A percentile compares a stretch with the other conserved stretches of the same genome.
Conservation (phyloP, 306 rosid species). For the Pterocarpus santalinus region DNA sequence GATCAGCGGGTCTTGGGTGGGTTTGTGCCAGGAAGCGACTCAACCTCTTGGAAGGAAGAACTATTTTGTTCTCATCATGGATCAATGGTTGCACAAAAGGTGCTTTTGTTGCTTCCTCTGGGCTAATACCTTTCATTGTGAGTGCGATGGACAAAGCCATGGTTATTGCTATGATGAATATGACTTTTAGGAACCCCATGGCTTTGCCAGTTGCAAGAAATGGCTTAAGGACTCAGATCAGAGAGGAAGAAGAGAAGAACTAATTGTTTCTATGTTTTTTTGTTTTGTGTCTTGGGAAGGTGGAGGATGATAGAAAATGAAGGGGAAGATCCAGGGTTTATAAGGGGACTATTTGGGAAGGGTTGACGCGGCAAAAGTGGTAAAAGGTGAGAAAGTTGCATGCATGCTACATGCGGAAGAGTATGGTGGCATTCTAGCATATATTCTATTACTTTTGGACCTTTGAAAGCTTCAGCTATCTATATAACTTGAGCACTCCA, state of each 20-base stretch:
- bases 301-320: conserved; percentile 46
- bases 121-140: conserved; percentile 50
- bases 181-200: conserved; percentile 70
- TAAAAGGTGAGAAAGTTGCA: conserved; percentile 44
- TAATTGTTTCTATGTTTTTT: conserved; percentile 8
- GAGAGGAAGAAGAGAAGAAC: background rate
- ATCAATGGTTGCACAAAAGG: background rate
- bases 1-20: conserved; percentile 65
- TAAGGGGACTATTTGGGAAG: conserved; percentile 49
- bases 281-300: conserved; percentile 38
- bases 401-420: conserved; percentile 59
- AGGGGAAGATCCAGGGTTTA: conserved; percentile 59
- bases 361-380: conserved; percentile 83
- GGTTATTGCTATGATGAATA: conserved; percentile 69
- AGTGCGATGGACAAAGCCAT: conserved; percentile 82
- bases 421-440: conserved; percentile 52
- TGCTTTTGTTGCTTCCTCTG: conserved; percentile 37
- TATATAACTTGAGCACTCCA: conserved; percentile 45
- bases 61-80: conserved; percentile 4
- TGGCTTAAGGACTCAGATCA: conserved; percentile 9
- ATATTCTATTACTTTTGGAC: conserved; percentile 34
- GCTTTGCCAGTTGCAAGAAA: conserved; percentile 49
- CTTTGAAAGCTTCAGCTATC: conserved; percentile 46
- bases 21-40: conserved; percentile 64
- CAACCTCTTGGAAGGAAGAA: conserved; percentile 65